phyloP scores from a whole-genome alignment of 2,329 filamentous ascomycete genomes.

The Ascomycota sp. region DNA sequence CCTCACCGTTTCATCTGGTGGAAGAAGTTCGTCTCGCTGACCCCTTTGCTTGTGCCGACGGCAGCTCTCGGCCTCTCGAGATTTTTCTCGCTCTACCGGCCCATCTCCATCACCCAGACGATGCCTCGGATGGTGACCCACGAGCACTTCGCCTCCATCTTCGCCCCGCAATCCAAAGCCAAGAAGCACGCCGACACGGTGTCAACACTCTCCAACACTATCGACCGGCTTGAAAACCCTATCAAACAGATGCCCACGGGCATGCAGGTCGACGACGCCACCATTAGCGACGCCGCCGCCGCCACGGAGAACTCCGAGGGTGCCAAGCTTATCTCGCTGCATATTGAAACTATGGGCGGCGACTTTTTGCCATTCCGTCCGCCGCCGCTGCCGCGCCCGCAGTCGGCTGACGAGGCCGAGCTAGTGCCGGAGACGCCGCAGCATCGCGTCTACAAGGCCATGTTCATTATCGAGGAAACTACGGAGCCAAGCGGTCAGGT shows the following conservation, averaged over 20 bases:
- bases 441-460: constrained; percentile 39
- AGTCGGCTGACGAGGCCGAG: constrained; percentile 17
- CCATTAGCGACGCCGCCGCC: constrained; percentile 25
- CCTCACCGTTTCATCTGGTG: not conserved
- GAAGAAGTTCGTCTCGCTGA: no score
- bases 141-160: constrained; percentile 70
- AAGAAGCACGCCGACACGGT: constrained; percentile 41
- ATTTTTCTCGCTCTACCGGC: constrained; percentile 91
- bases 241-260: constrained; percentile 31
- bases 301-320: constrained; percentile 36
- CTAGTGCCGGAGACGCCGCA: constrained; percentile 18
- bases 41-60: not conserved
- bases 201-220: constrained; percentile 40
- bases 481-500: constrained; percentile 37
- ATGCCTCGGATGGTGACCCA: constrained; percentile 54
- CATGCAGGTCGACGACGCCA: constrained; percentile 19
- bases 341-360: constrained; percentile 47
- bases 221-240: constrained; percentile 37
- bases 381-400: constrained; percentile 57
- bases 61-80: constrained; percentile 71
- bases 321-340: constrained; percentile 37
- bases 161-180: constrained; percentile 33
- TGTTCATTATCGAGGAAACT: constrained; percentile 48
- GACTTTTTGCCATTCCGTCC: constrained; percentile 65
- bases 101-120: constrained; percentile 70